A percentile compares a stretch with the other conserved stretches of the same genome.
phyloP scores from a whole-genome alignment of 352 stramenopile genomes.

The Thalassiosira sp. region DNA sequence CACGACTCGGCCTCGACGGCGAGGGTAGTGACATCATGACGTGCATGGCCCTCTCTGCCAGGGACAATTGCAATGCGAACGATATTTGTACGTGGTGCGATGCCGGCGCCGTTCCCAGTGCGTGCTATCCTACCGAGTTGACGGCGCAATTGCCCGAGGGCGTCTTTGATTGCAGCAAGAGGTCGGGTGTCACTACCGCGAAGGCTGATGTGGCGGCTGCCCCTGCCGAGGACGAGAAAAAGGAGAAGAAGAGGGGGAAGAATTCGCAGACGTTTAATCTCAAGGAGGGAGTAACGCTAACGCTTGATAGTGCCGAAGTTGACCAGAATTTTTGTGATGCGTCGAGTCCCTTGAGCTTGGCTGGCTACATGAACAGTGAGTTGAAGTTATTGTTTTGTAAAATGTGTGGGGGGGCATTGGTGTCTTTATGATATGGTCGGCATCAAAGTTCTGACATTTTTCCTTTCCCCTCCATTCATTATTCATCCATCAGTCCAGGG shows the following conservation, averaged over 20 bases:
- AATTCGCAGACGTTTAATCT: conserved; percentile 30
- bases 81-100: conserved; percentile 3
- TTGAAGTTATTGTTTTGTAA: too few species aligned
- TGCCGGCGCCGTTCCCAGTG: conserved; percentile 13
- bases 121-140: conserved; percentile 14
- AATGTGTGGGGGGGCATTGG: too few species aligned
- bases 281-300: conserved; percentile 30
- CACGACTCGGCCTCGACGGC: background rate
- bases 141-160: background rate
- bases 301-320: conserved; percentile 27
- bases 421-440: too few species aligned
- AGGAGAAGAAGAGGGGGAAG: background rate
- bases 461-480: too few species aligned
- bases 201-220: background rate
- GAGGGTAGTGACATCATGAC: conserved; percentile 1
- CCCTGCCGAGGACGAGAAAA: background rate
- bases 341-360: conserved; percentile 33
- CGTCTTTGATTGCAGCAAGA: conserved; percentile 19
- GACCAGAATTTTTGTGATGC: conserved; percentile 55
- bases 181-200: too few species aligned
- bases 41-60: background rate
- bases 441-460: background rate
- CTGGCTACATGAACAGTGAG: conserved; percentile 59
- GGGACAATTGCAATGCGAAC: background rate
- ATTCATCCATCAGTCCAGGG: conserved; percentile 63